A percentile compares a stretch with the other conserved stretches of the same genome.
phyloP scores from a whole-genome alignment of 2,329 filamentous ascomycete species.

The Akanthomyces dipterigenus region DNA sequence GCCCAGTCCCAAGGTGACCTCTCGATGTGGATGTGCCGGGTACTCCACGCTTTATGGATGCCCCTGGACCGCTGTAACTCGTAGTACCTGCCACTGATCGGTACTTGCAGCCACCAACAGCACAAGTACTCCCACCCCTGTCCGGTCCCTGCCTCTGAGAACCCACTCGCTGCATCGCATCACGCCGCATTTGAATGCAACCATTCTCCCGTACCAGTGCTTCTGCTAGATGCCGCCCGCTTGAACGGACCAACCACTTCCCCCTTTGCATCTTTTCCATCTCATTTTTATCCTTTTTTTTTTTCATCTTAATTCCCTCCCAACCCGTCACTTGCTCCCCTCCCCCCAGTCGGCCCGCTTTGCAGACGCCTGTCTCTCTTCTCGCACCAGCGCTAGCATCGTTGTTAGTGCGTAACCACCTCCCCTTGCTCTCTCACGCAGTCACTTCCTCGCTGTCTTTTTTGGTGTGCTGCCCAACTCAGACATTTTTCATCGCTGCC shows the following conservation, averaged over 20 bases:
- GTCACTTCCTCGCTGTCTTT: background rate
- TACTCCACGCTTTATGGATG: no score
- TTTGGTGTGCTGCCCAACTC: background rate
- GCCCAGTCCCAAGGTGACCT: no score
- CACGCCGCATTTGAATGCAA: background rate
- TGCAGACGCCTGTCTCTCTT: background rate
- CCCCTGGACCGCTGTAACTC: no score
- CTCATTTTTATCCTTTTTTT: background rate
- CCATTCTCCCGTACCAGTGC: background rate
- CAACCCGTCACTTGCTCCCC: background rate
- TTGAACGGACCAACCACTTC: background rate
- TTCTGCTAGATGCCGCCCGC: background rate
- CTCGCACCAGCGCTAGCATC: slow-evolving; percentile 7
- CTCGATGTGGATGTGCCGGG: no score
- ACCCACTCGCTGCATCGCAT: background rate
- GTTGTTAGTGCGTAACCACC: slow-evolving; percentile 1
- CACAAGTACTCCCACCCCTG: background rate
- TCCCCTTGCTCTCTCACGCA: background rate
- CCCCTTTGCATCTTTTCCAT: background rate
- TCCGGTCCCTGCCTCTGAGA: background rate
- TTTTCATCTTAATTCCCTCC: background rate
- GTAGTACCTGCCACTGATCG: no score
- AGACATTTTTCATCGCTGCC: slow-evolving; percentile 9
- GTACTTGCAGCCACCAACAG: background rate
- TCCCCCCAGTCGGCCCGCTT: background rate